These are phyloP conservation scores for Botrytis paeoniae DNA, from an alignment of 2,329 filamentous ascomycete species.

Conservation along the genomic window DNA sequence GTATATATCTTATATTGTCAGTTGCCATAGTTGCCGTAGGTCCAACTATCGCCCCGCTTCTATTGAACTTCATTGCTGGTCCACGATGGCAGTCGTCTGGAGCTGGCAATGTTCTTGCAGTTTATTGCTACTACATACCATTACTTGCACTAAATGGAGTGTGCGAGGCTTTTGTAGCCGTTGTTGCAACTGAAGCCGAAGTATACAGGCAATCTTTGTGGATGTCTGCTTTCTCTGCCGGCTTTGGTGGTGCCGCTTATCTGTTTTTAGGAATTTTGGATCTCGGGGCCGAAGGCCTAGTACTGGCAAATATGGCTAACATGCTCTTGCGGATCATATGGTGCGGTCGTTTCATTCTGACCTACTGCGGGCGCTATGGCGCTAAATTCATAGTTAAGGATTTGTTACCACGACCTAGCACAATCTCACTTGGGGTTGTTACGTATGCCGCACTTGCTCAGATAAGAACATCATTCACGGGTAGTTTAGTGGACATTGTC, in stretches of 20 bases:
- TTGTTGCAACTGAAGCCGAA: conserved; percentile 72
- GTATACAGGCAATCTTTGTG: conserved; percentile 74
- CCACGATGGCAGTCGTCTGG: conserved; percentile 70
- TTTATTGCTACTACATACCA: conserved; percentile 91
- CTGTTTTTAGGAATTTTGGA: conserved; percentile 66
- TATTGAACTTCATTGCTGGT: conserved; percentile 75
- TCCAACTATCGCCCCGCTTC: conserved; percentile 68
- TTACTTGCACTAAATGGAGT: conserved; percentile 90
- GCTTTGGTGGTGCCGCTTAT: conserved; percentile 73
- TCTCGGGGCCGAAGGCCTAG: conserved; percentile 75
- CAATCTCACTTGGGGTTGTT: conserved; percentile 45
- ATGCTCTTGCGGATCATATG: conserved; percentile 83
- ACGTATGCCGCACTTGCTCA: conserved; percentile 44
- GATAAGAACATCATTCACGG: conserved; percentile 30
- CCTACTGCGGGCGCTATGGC: conserved; percentile 55
- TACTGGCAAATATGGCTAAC: conserved; percentile 84
- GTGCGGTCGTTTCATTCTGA: conserved; percentile 69
- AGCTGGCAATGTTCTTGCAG: conserved; percentile 69
- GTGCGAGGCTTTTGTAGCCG: conserved; percentile 87
- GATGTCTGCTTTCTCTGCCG: conserved; percentile 79
- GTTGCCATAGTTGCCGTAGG: conserved; percentile 67
- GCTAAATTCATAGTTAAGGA: conserved; percentile 42
- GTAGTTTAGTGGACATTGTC: conserved; percentile 39
- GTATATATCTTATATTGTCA: conserved; percentile 71
- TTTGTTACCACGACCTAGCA: conserved; percentile 46